These are phyloP conservation scores for Aspergillus latus DNA, from an alignment of 2,329 filamentous ascomycete genomes.

Conservation along the genomic window DNA sequence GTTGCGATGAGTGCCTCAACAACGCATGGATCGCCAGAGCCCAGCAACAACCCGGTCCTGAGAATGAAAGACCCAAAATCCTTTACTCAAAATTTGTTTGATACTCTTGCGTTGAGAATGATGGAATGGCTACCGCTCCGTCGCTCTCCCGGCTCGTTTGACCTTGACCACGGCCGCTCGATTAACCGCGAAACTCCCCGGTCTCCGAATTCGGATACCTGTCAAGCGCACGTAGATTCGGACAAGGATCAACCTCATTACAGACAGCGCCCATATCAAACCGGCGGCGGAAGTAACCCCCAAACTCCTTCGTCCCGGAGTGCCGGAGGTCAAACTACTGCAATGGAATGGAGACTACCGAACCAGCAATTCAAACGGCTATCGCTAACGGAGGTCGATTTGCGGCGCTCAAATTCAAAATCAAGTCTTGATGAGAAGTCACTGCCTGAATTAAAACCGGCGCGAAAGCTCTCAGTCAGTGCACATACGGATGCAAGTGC, in stretches of 20 bases:
- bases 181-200: conserved; percentile 5
- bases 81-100: conserved; percentile 60
- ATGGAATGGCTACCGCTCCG: conserved; percentile 49
- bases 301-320: conserved; percentile 33
- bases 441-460: conserved; percentile 31
- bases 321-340: conserved; percentile 27
- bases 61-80: conserved; percentile 59
- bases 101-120: conserved; percentile 47
- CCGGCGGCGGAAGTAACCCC: conserved; percentile 19
- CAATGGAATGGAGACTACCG: conserved; percentile 40
- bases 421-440: conserved; percentile 34
- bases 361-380: conserved; percentile 43
- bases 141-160: conserved; percentile 27
- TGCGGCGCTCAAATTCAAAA: conserved; percentile 36
- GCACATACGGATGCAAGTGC: conserved; percentile 27
- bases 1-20: not conserved
- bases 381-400: conserved; percentile 40
- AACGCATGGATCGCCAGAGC: conserved; percentile 16
- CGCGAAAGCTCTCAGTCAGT: conserved; percentile 34
- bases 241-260: conserved; percentile 15
- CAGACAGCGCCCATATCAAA: conserved; percentile 12
- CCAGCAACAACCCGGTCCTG: conserved; percentile 25
- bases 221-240: conserved; percentile 8
- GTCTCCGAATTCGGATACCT: conserved; percentile 17
- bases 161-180: conserved; percentile 15